Evolutionary conservation across 139 green algal species (phyloP).

Genomic region (Pseudopediastrum boryanum): DNA sequence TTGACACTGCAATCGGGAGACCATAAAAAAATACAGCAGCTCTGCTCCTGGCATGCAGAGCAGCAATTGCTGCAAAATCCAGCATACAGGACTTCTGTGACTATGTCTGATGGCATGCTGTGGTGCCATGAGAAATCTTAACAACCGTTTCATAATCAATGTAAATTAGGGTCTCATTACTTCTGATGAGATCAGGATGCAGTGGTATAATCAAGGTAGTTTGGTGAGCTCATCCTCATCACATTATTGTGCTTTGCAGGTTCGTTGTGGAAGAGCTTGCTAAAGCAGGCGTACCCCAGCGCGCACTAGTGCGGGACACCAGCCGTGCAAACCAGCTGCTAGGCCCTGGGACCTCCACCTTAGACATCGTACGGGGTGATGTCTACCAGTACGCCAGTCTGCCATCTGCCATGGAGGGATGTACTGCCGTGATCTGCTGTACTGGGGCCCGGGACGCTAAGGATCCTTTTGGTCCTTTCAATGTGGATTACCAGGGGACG

Average conservation of each 20-base stretch:
- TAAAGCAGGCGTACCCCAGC: conserved; percentile 47
- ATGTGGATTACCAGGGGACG: conserved; percentile 67
- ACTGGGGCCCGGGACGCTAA: conserved; percentile 60
- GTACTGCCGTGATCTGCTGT: conserved; percentile 66
- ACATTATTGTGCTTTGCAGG: not conserved
- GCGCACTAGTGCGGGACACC: conserved; percentile 65
- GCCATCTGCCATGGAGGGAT: conserved; percentile 53
- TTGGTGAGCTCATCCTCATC: no score
- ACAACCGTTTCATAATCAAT: no score
- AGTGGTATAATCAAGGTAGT: no score
- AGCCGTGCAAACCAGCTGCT: conserved; percentile 44
- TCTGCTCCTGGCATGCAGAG: no score
- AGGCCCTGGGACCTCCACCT: conserved; percentile 17
- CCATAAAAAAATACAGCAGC: no score
- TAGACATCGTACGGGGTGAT: conserved; percentile 32
- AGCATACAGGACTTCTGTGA: no score
- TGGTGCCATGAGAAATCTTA: no score
- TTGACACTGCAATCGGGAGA: no score
- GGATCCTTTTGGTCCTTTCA: conserved; percentile 79
- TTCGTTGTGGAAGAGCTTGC: conserved; percentile 12
- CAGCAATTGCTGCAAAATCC: no score
- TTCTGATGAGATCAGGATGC: no score
- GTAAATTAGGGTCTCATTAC: no score
- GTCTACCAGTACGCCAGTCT: conserved; percentile 69
- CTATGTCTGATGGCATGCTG: no score